A percentile compares a stretch with the other conserved stretches of the same genome.
These are phyloP conservation scores for Aspergillus sparsus DNA, from an alignment of 495 filamentous ascomycete genomes.

Conservation along the genomic window DNA sequence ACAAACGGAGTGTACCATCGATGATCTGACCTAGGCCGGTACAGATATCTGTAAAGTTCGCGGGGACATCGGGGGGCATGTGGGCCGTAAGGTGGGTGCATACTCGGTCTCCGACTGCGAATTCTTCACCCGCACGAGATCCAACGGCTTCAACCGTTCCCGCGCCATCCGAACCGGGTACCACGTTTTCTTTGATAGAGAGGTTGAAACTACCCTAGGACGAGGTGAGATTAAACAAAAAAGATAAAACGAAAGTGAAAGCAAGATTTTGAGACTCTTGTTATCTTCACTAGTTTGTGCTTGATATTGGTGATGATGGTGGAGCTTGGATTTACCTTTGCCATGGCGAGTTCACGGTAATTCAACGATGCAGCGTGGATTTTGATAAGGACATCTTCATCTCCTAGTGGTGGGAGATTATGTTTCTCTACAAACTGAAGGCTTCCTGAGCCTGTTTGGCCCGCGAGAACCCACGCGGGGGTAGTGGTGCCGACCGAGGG, in stretches of 20 bases:
- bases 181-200: slow-evolving; percentile 49
- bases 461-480: slow-evolving; percentile 22
- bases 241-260: no score
- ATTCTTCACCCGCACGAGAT: slow-evolving; percentile 10
- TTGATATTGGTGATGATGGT: not conserved
- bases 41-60: slow-evolving; percentile 35
- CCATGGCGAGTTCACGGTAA: slow-evolving; percentile 70
- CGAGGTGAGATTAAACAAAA: not conserved
- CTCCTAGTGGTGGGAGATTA: slow-evolving; percentile 39
- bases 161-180: slow-evolving; percentile 67
- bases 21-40: slow-evolving; percentile 62
- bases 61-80: slow-evolving; percentile 49
- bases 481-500: not conserved
- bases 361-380: slow-evolving; percentile 69
- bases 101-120: slow-evolving; percentile 23
- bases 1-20: slow-evolving; percentile 65
- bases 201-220: slow-evolving; percentile 12
- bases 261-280: no score
- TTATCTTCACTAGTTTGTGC: no score
- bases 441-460: slow-evolving; percentile 16
- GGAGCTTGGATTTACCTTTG: slow-evolving; percentile 38
- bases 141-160: slow-evolving; percentile 58
- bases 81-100: slow-evolving; percentile 17
- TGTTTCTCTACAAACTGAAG: slow-evolving; percentile 11
- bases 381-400: slow-evolving; percentile 64